phyloP scores from a whole-genome alignment of 2,329 filamentous ascomycete species.

The Dothidotthia symphoricarpi region DNA sequence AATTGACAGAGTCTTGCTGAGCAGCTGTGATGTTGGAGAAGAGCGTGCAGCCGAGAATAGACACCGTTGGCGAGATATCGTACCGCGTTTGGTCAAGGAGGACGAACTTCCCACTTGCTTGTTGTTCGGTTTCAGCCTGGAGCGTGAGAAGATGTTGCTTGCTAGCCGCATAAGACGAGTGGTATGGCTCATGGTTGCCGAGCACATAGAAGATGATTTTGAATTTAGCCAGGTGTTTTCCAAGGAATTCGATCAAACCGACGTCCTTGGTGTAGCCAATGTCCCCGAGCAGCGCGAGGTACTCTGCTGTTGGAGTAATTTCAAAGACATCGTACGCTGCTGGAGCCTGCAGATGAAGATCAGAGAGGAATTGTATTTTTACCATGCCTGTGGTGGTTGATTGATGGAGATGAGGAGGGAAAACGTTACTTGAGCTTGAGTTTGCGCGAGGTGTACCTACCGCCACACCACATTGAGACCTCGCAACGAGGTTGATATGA shows the following conservation, averaged over 20 bases:
- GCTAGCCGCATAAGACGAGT: constrained; percentile 12
- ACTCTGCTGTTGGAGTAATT: constrained; percentile 2
- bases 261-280: constrained; percentile 6
- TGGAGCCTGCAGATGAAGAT: constrained; percentile 16
- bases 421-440: not conserved
- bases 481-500: too few species aligned
- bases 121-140: constrained; percentile 1
- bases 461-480: too few species aligned
- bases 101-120: constrained; percentile 20
- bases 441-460: not conserved
- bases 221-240: constrained; percentile 9
- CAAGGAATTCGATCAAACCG: constrained; percentile 12
- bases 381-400: constrained; percentile 1
- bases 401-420: not conserved
- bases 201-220: constrained; percentile 11
- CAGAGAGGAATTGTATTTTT: constrained; percentile 11
- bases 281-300: constrained; percentile 17
- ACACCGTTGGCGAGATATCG: constrained; percentile 39
- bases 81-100: constrained; percentile 44
- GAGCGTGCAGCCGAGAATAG: constrained; percentile 51
- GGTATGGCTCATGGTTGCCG: constrained; percentile 18
- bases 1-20: constrained; percentile 42
- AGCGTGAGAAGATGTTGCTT: constrained; percentile 4
- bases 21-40: constrained; percentile 49
- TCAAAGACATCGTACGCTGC: constrained; percentile 3